Evolutionary conservation across 2,329 filamentous ascomycete genomes (phyloP).

Genomic region (Ploettnerulaceae sp.): DNA sequence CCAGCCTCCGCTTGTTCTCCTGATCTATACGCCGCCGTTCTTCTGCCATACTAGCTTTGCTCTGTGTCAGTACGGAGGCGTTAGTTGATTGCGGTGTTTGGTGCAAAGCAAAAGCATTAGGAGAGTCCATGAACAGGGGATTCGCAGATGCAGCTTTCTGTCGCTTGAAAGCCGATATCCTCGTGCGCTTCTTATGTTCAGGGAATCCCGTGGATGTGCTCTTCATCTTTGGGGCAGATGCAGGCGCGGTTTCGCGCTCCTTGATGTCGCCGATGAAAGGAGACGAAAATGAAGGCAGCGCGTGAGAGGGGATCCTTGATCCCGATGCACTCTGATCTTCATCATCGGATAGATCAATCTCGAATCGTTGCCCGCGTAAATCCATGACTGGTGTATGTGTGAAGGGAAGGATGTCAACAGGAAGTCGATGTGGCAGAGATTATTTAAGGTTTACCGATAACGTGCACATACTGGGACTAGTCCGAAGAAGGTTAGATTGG

Average conservation of each 20-base stretch:
- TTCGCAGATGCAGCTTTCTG: constrained; percentile 39
- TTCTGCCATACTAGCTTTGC: constrained; percentile 37
- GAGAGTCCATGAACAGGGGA: constrained; percentile 12
- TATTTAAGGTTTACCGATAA: constrained; percentile 4
- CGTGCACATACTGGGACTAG: not conserved
- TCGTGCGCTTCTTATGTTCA: constrained; percentile 73
- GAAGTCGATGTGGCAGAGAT: not conserved
- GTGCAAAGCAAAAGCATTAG: constrained; percentile 20
- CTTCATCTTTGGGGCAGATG: constrained; percentile 56
- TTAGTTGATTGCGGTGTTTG: constrained; percentile 14
- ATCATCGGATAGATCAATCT: constrained; percentile 53
- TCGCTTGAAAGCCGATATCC: constrained; percentile 75
- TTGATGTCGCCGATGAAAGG: constrained; percentile 67
- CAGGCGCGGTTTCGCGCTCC: constrained; percentile 64
- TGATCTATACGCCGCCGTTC: constrained; percentile 73
- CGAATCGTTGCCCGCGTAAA: constrained; percentile 55
- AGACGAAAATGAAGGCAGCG: constrained; percentile 30
- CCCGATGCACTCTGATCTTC: constrained; percentile 38
- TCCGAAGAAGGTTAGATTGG: not conserved
- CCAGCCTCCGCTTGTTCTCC: constrained; percentile 72
- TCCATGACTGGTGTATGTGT: constrained; percentile 37
- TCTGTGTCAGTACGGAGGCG: constrained; percentile 23
- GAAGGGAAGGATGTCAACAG: not conserved
- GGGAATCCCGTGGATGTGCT: constrained; percentile 70
- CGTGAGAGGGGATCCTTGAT: constrained; percentile 24